A percentile compares a stretch with the other conserved stretches of the same genome.
These are phyloP conservation scores for Brassica nigra DNA, from an alignment of 345 rosid genomes.

Conservation along the genomic window DNA sequence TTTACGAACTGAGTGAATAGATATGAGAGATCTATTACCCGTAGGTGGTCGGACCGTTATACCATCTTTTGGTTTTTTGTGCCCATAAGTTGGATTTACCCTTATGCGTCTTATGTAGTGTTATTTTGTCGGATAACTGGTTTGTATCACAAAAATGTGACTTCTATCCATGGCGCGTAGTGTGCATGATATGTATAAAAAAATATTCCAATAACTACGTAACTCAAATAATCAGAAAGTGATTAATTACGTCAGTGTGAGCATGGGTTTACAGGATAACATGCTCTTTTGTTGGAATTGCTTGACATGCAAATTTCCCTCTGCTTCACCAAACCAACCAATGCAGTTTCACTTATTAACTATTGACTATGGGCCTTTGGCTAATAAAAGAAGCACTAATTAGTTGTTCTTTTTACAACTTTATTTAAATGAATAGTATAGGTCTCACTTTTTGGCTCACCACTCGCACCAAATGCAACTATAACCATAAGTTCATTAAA, in stretches of 20 bases:
- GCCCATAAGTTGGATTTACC: no score
- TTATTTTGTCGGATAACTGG: not conserved
- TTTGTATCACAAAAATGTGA: not conserved
- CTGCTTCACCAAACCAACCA: conserved; percentile 23
- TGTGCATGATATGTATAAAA: conserved; percentile 13
- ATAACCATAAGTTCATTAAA: conserved; percentile 23
- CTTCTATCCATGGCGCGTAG: not conserved
- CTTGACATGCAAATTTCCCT: conserved; percentile 40
- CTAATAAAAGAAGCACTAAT: conserved; percentile 12
- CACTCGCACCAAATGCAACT: conserved; percentile 33
- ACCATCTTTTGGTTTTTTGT: no score
- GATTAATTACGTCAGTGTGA: conserved; percentile 38
- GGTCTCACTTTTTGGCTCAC: conserved; percentile 7
- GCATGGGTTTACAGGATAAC: conserved; percentile 29
- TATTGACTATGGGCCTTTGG: conserved; percentile 6
- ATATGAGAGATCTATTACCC: no score
- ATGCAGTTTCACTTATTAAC: conserved; percentile 9
- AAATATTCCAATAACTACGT: not conserved
- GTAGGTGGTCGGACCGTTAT: no score
- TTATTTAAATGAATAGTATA: not conserved
- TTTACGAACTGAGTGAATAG: no score
- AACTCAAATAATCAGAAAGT: conserved; percentile 4
- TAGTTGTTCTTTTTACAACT: conserved; percentile 15
- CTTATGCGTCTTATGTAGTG: not conserved
- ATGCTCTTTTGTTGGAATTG: conserved; percentile 19